Conservation (phyloP, 2,329 filamentous ascomycete species). For the Fusarium lateritium region DNA sequence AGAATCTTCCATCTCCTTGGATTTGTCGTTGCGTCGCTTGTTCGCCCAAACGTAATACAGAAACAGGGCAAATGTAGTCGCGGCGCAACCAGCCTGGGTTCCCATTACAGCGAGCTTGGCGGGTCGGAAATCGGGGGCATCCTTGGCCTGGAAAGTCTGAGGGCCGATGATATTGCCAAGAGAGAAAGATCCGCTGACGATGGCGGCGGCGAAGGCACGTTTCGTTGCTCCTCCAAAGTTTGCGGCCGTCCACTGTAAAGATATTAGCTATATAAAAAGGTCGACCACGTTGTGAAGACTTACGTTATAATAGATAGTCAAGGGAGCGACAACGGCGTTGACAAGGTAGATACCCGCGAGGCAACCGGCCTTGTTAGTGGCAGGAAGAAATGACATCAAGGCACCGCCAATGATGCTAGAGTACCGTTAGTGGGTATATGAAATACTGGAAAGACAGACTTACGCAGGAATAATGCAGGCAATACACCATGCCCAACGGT, state of each 20-base stretch:
- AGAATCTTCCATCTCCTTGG: conserved; percentile 56
- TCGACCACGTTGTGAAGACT: conserved; percentile 10
- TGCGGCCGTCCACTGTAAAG: conserved; percentile 61
- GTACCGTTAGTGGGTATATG: not conserved
- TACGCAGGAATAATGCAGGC: conserved; percentile 64
- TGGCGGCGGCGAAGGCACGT: conserved; percentile 64
- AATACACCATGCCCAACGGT: conserved; percentile 67
- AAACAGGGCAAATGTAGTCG: conserved; percentile 61
- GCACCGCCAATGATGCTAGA: conserved; percentile 63
- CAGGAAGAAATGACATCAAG: conserved; percentile 67
- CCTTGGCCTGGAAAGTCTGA: conserved; percentile 67
- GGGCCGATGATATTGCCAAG: conserved; percentile 71
- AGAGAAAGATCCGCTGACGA: conserved; percentile 66
- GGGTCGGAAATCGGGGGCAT: conserved; percentile 66
- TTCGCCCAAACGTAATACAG: conserved; percentile 67
- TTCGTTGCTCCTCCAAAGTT: conserved; percentile 69
- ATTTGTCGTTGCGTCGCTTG: conserved; percentile 54
- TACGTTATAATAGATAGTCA: conserved; percentile 63
- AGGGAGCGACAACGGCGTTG: conserved; percentile 63
- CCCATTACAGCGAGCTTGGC: conserved; percentile 70
- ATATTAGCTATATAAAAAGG: not conserved
- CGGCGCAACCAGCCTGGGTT: conserved; percentile 61
- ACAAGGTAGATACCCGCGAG: conserved; percentile 66
- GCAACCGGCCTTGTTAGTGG: conserved; percentile 61
- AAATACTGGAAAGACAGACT: conserved; percentile 17